These are phyloP conservation scores for Sporothrix sp. DNA, from an alignment of 2,329 filamentous ascomycete genomes.

Conservation along the genomic window DNA sequence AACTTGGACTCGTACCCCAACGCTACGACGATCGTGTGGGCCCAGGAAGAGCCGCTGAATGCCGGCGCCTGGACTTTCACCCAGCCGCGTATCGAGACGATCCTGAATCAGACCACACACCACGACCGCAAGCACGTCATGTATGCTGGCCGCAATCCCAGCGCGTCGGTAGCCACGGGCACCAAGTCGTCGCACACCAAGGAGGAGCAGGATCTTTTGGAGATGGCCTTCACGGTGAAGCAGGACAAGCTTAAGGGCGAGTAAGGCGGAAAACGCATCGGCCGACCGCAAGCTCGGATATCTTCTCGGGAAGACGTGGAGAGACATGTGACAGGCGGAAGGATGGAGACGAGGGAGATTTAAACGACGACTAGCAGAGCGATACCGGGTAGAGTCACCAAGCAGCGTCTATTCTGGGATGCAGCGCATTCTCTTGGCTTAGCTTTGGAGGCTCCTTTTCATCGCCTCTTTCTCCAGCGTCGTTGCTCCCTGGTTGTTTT, in stretches of 20 bases:
- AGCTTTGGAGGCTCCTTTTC: background rate
- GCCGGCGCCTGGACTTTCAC: slow-evolving; percentile 94
- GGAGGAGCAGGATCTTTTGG: slow-evolving; percentile 80
- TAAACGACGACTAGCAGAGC: no score
- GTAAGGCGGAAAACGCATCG: slow-evolving; percentile 27
- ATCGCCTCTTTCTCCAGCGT: background rate
- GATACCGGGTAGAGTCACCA: background rate
- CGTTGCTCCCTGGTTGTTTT: background rate
- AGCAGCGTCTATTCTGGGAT: background rate
- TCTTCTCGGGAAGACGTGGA: background rate
- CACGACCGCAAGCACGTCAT: slow-evolving; percentile 93
- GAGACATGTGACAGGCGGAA: background rate
- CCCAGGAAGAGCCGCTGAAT: slow-evolving; percentile 95
- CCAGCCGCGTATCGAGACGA: slow-evolving; percentile 94
- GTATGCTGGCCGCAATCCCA: slow-evolving; percentile 91
- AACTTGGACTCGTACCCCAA: slow-evolving; percentile 97
- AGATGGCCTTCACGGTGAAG: slow-evolving; percentile 53
- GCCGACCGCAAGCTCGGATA: background rate
- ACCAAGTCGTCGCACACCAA: slow-evolving; percentile 79
- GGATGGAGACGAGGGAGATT: background rate
- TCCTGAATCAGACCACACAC: slow-evolving; percentile 85
- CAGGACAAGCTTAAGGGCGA: slow-evolving; percentile 63
- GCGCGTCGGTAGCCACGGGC: slow-evolving; percentile 87
- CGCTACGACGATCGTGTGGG: slow-evolving; percentile 94
- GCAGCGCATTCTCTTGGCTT: background rate